These are phyloP conservation scores for Vitis vinifera DNA, from an alignment of 164 flowering plant species.

Conservation along the genomic window ASM3070453v1 NC_081817.1:2360001-2360500, in stretches of 20 bases:
- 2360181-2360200: too few species aligned
- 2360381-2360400: slow-evolving; percentile 49
- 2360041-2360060: neutral
- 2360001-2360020: slow-evolving; percentile 86
- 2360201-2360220: too few species aligned
- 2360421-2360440: slow-evolving; percentile 85
- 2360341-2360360: neutral
- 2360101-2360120: too few species aligned
- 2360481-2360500: slow-evolving; percentile 80
- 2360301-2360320: slow-evolving; percentile 1
- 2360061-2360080: too few species aligned
- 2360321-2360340: neutral
- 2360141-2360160: too few species aligned
- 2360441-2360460: slow-evolving; percentile 90
- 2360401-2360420: slow-evolving; percentile 85
- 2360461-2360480: slow-evolving; percentile 97
- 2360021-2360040: slow-evolving; percentile 61
- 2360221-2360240: too few species aligned
- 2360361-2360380: neutral
- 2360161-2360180: too few species aligned
- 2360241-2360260: too few species aligned
- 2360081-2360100: too few species aligned
- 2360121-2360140: too few species aligned
- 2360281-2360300: too few species aligned
- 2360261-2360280: too few species aligned